These are phyloP conservation scores for Colletotrichum trifolii DNA, from an alignment of 2,329 filamentous ascomycete genomes.

Conservation along the genomic window DNA sequence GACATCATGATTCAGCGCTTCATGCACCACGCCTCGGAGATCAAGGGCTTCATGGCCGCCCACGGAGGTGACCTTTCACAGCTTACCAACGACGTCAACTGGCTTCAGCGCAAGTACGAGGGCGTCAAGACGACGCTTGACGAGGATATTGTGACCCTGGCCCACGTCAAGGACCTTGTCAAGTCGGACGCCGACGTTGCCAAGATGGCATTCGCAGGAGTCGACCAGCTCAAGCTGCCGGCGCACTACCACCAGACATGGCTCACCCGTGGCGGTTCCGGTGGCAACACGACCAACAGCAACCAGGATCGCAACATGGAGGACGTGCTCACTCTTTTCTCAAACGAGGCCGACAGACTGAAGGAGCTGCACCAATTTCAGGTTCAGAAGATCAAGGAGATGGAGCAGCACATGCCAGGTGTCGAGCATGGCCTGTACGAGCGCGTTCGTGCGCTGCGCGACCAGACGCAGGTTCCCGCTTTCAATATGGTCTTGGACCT, in stretches of 20 bases:
- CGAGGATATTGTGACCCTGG: conserved; percentile 71
- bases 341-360: conserved; percentile 38
- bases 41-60: conserved; percentile 73
- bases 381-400: conserved; percentile 49
- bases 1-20: conserved; percentile 85
- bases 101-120: conserved; percentile 61
- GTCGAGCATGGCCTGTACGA: conserved; percentile 59
- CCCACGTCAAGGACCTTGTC: conserved; percentile 68
- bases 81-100: conserved; percentile 59
- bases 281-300: conserved; percentile 44
- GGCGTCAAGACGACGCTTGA: conserved; percentile 57
- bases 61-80: conserved; percentile 62
- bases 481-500: conserved; percentile 37
- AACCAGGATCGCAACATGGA: conserved; percentile 53
- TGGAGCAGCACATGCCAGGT: conserved; percentile 60
- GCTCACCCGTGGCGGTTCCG: conserved; percentile 50
- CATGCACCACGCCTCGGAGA: conserved; percentile 81
- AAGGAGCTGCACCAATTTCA: conserved; percentile 55
- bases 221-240: conserved; percentile 80
- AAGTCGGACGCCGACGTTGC: conserved; percentile 77
- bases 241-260: conserved; percentile 62
- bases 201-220: conserved; percentile 76
- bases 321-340: conserved; percentile 36
- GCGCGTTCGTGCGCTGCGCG: conserved; percentile 36
- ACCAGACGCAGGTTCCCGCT: conserved; percentile 36